These are phyloP conservation scores for Cryptococcus neoformans DNA, from an alignment of 1,284 basidiomycete species.

Conservation along the genomic window DNA sequence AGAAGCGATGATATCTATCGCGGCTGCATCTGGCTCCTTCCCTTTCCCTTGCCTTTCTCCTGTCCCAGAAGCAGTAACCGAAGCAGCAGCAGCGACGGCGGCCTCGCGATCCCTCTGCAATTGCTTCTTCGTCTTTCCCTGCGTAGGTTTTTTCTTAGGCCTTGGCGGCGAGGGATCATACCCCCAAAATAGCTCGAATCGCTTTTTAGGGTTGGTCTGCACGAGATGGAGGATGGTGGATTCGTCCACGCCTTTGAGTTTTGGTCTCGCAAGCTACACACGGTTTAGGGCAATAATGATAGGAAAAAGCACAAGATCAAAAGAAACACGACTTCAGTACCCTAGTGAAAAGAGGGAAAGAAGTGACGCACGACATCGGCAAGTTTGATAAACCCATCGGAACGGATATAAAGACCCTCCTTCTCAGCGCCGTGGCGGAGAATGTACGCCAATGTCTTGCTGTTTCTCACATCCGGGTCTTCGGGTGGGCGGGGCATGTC, in stretches of 20 bases:
- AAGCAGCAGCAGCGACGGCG: not conserved
- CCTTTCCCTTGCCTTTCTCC: not conserved
- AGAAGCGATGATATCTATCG: slow-evolving; percentile 17
- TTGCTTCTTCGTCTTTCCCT: slow-evolving; percentile 16
- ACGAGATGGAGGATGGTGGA: slow-evolving; percentile 67
- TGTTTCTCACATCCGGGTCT: slow-evolving; percentile 55
- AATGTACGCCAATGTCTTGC: slow-evolving; percentile 79
- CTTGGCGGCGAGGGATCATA: slow-evolving; percentile 49
- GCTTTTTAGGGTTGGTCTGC: slow-evolving; percentile 67
- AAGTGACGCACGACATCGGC: slow-evolving; percentile 62
- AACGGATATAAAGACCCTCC: slow-evolving; percentile 67
- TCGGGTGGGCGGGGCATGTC: slow-evolving; percentile 48
- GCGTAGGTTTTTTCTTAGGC: slow-evolving; percentile 25
- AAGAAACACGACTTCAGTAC: not conserved
- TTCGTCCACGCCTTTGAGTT: slow-evolving; percentile 58
- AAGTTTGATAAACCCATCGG: slow-evolving; percentile 75
- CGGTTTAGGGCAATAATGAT: not conserved
- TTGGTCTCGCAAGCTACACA: slow-evolving; percentile 56
- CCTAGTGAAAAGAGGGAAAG: not conserved
- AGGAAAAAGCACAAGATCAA: not conserved
- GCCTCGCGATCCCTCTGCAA: slow-evolving; percentile 12
- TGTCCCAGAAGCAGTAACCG: not conserved
- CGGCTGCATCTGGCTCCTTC: slow-evolving; percentile 18
- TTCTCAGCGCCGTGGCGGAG: slow-evolving; percentile 77
- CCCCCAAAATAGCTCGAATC: slow-evolving; percentile 68